Evolutionary conservation across 371 early-diverging fungal genomes (phyloP).

Genomic region (Zychaea mexicana): DNA sequence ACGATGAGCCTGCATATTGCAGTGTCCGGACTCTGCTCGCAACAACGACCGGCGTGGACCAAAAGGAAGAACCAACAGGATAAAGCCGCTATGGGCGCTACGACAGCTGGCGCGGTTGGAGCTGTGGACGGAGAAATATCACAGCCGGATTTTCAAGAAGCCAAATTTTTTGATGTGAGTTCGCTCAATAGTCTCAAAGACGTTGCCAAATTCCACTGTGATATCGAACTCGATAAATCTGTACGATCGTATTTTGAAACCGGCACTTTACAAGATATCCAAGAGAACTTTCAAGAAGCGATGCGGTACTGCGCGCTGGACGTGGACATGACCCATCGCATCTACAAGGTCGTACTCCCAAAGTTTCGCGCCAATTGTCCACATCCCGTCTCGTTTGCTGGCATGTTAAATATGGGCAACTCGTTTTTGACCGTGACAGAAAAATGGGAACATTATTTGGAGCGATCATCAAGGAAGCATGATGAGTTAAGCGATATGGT

Average conservation of each 20-base stretch:
- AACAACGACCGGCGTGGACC: slow-evolving; percentile 87
- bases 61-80: slow-evolving; percentile 42
- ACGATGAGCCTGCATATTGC: slow-evolving; percentile 96
- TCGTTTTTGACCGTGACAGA: slow-evolving; percentile 82
- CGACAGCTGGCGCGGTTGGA: slow-evolving; percentile 11
- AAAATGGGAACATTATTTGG: slow-evolving; percentile 76
- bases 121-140: slow-evolving; percentile 2
- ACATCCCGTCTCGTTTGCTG: slow-evolving; percentile 93
- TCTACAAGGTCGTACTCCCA: slow-evolving; percentile 75
- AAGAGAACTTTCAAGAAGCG: slow-evolving; percentile 60
- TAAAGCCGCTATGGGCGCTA: too few species aligned
- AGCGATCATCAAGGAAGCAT: slow-evolving; percentile 59
- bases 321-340: slow-evolving; percentile 76
- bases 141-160: not conserved
- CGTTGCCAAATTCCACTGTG: slow-evolving; percentile 80
- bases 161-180: slow-evolving; percentile 68
- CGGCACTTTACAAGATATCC: slow-evolving; percentile 58
- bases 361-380: slow-evolving; percentile 83
- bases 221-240: slow-evolving; percentile 74
- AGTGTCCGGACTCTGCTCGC: slow-evolving; percentile 86
- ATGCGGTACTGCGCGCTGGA: slow-evolving; percentile 92
- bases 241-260: slow-evolving; percentile 70
- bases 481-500: slow-evolving; percentile 57
- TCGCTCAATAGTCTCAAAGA: slow-evolving; percentile 81
- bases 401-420: slow-evolving; percentile 88